Base-by-base conservation (phyloP, 257 asterid species). In the Henckelia pumila region DNA sequence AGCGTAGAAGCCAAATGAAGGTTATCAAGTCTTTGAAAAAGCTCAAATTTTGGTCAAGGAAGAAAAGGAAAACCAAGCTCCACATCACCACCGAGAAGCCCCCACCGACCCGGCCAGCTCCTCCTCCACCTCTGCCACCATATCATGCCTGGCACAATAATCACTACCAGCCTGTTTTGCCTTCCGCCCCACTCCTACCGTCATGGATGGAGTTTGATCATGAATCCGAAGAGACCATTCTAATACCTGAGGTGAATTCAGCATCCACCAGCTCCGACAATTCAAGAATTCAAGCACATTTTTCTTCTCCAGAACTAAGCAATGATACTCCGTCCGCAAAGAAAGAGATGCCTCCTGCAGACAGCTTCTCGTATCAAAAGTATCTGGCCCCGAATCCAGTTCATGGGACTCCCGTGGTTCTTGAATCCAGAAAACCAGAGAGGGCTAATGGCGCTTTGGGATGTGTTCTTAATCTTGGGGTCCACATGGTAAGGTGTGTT, bases 171-270 rank as follows among this genome's bases (percentile, higher is more conserved):
- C 80, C 83, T 5, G 64, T 76, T 67, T 78, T 81, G 74, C 95
- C 95, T 1, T 85, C 93, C 0, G 93, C 93, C 29, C 96, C 96
- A 5, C 94, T 91, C 0, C 29, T 88, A 67, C 94, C 91, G n/a
- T 79, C 86, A 2, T 81, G 88, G 89, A 56, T 82, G 28, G 86
- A 86, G 17, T 73, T 59, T 37, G 78, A 80, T 59, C 24, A 71
- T 53, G 81, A 67, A 44, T 64, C 71, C 69, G 62, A 76, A 19
- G 82, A 81, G 60, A 52, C 73, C 56, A 52, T 59, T 24, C 64
- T 63, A n/a, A 29, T 61, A 56, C 37, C 78, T 4, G 76, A 67
- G 59, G 61, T 3, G 44, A 56, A 50, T 52, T 40, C 74, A 17
- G 40, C 61, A 23, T 63, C 69, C 16, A 56, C 67, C 9, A 49